Evolutionary conservation across 2,329 filamentous ascomycete genomes (phyloP), one percentile per base, ranked within the genome.

Genomic region (Camillea tinctor): DNA sequence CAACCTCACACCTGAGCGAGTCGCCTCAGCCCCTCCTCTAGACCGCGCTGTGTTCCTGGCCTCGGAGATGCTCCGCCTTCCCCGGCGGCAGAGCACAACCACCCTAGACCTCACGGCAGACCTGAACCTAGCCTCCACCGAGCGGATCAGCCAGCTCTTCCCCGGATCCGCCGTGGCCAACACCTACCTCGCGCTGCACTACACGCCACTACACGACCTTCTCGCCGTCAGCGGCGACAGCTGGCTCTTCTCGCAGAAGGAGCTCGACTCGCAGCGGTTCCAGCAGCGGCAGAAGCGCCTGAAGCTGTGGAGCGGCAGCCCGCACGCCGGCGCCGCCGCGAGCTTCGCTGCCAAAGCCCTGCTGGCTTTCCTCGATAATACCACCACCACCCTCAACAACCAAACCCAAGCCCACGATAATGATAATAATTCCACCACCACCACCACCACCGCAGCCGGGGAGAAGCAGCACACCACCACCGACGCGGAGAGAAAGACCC

Each of bases 211-310:
- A 4, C 79, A 81, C 62, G 80, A 81, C 63, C 77, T 87, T 0
- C 76, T 88, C 19, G 83, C 83, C 11, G 82, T 87, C 7, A 81
- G 81, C 24, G 84, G 84, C 53, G 80, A 86, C 62, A 84, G 79
- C 56, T 87, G 83, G 83, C 75, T 84, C 20, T 85, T 86, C 66
- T 79, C 80, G 55, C 77, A 80, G 57, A 87, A 87, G 66, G 73
- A 86, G 4, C 70, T 78, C 1, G 72, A 77, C 4, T 70, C 73
- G 1, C 74, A 75, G 23, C 69, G 74, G 11, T 87, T 82, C 64
- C 66, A 73, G 51, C 77, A 80, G 62, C 79, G 83, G 61, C 77
- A 82, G 68, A 73, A 71, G 56, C 76, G 77, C 19, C 75, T 87
- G 3, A 74, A 75, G 24, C 66, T 69, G n/a, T 71, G 72, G 69